Base-by-base conservation (phyloP, 768 basidiomycete genomes). In the Suillus subalutaceus region DNA sequence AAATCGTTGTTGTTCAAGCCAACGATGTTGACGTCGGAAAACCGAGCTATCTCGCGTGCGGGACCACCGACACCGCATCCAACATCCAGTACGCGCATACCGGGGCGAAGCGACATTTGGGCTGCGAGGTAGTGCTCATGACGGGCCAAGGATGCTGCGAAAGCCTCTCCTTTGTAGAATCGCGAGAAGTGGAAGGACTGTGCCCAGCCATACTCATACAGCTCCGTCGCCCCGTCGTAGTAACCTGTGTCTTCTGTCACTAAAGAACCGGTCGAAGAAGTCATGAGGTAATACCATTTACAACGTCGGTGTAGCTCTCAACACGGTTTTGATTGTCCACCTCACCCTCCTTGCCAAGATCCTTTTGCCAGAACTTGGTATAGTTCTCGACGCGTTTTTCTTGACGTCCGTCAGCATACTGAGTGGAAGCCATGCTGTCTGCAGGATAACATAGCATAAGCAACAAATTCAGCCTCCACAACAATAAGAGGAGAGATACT, bases 61-160 rank as follows among this genome's bases (percentile, higher is more conserved):
- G 96, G 96, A 0, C 94, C 96, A 65, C 96, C 96, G 66, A 98
- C 90, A 75, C 96, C 96, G 78, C 96, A 97, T 6, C 96, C 96
- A 68, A 98, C 94, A 75, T 98, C 96, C 67, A 98, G 89, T 48
- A 98, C 94, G 56, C 90, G 86, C 94, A 96, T 96, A 53, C 93
- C 92, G 2, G 93, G 88, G 65, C 86, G 86, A 67, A 98, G 82
- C 59, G 78, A 73, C 89, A 96, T 93, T 73, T 92, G 86, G 13
- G 90, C 80, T 20, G 94, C 89, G 70, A 98, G 91, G 82, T 94
- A 98, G 80, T 97, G 94, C 79, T 98, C 95, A 75, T 97, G 96
- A 55, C 96, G 90, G n/a, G 96, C 94, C 10, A 70, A 77, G 23
- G 88, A 87, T 12, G 86, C 85, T 12, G 81, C 77, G 79, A 89